Conservation (phyloP, 2,329 filamentous ascomycete species). For the Cladosporium sp. region DNA sequence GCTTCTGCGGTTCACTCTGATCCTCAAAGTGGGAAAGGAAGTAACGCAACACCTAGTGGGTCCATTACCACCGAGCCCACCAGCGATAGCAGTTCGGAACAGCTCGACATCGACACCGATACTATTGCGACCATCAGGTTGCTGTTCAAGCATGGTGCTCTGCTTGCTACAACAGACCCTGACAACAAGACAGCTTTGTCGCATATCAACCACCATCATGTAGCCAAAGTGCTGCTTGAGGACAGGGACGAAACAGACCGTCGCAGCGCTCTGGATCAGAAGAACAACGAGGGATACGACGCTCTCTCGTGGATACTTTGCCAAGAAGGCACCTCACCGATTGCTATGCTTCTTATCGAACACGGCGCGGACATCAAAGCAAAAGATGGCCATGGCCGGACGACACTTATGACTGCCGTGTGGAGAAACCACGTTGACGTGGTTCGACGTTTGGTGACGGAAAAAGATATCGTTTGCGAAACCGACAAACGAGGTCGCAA, state of each 20-base stretch:
- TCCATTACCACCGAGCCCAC: not conserved
- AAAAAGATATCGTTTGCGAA: conserved; percentile 14
- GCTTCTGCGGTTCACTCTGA: too few species aligned
- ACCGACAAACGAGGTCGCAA: conserved; percentile 17
- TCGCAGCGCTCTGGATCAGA: conserved; percentile 33
- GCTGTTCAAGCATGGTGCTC: not conserved
- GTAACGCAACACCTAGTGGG: too few species aligned
- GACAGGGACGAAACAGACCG: conserved; percentile 1
- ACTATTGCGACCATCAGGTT: not conserved
- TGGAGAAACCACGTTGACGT: conserved; percentile 38
- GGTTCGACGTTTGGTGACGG: conserved; percentile 32
- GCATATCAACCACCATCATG: not conserved
- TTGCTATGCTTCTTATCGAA: conserved; percentile 28
- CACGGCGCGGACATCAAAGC: conserved; percentile 27
- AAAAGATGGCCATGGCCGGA: conserved; percentile 4
- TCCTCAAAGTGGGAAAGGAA: too few species aligned
- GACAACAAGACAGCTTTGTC: not conserved
- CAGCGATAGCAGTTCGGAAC: not conserved
- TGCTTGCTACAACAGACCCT: not conserved
- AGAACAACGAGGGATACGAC: conserved; percentile 36
- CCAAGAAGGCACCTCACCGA: conserved; percentile 4
- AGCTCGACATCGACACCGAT: not conserved
- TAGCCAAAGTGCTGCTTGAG: not conserved
- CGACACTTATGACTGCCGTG: conserved; percentile 30
- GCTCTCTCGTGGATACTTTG: conserved; percentile 13